These are phyloP conservation scores for Aurantiochytrium sp. DNA, from an alignment of 108 stramenopile genomes.

Conservation along the genomic window DNA sequence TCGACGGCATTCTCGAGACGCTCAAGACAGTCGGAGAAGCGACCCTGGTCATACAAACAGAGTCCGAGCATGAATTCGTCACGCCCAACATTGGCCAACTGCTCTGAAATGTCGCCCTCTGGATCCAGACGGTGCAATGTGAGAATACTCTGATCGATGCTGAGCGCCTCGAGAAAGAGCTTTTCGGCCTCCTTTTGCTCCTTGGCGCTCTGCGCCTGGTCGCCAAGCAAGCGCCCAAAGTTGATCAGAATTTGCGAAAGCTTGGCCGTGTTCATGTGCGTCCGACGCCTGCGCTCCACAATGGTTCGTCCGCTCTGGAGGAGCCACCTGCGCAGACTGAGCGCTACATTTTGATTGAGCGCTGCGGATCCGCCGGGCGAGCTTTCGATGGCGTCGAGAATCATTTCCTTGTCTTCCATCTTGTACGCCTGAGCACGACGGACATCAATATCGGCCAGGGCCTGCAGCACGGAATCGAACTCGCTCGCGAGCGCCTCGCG, in stretches of 20 bases:
- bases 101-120: not conserved
- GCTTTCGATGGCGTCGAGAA: not conserved
- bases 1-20: not conserved
- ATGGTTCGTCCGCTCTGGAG: not conserved
- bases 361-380: not conserved
- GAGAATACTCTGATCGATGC: not conserved
- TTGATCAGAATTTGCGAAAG: not conserved
- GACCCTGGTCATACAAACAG: not conserved
- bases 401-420: not conserved
- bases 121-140: not conserved
- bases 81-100: not conserved
- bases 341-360: not conserved
- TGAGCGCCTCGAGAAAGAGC: not conserved
- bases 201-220: not conserved
- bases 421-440: not conserved
- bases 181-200: not conserved
- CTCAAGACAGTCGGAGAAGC: not conserved
- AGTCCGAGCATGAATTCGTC: not conserved
- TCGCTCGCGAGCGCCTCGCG: constrained; percentile 3
- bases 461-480: not conserved
- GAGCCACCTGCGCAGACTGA: not conserved
- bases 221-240: not conserved
- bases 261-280: not conserved
- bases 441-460: not conserved
- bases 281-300: not conserved